Evolutionary conservation across 164 flowering plant genomes (phyloP).

Genomic region (Cinnamomum chago): DNA sequence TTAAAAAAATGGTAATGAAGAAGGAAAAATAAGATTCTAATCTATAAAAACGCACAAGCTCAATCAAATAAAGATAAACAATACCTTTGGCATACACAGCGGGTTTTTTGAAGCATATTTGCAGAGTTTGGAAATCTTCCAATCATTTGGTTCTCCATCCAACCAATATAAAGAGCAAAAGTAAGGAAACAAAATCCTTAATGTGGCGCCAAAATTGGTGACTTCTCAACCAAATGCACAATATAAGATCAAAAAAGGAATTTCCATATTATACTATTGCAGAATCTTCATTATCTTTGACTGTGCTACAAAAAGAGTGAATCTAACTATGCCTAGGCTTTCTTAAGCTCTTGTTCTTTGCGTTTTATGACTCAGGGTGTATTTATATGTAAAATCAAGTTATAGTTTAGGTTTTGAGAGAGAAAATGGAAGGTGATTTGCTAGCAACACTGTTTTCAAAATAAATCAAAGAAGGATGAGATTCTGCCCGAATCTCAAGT

Average conservation of each 20-base stretch:
- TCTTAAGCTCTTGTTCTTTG: too few species aligned
- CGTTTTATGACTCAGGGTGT: too few species aligned
- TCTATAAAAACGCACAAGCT: neutral
- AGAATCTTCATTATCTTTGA: neutral
- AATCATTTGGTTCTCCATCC: slow-evolving; percentile 75
- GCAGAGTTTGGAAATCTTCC: slow-evolving; percentile 78
- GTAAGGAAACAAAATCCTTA: neutral
- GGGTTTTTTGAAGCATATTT: slow-evolving; percentile 79
- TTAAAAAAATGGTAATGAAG: too few species aligned
- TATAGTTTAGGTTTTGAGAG: too few species aligned
- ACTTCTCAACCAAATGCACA: neutral
- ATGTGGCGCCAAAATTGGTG: neutral
- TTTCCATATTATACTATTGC: neutral
- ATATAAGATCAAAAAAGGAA: neutral
- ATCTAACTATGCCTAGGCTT: too few species aligned
- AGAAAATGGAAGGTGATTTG: too few species aligned
- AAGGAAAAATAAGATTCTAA: too few species aligned
- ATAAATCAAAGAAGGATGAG: neutral
- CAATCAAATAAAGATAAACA: neutral
- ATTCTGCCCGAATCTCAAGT: too few species aligned
- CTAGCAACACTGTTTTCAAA: neutral
- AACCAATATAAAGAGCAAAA: slow-evolving; percentile 17
- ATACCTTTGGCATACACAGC: slow-evolving; percentile 73
- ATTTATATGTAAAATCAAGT: too few species aligned
- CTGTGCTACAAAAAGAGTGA: neutral